These are phyloP conservation scores for Chlorella sorokiniana DNA, from an alignment of 139 green algal genomes.

Conservation along the genomic window DNA sequence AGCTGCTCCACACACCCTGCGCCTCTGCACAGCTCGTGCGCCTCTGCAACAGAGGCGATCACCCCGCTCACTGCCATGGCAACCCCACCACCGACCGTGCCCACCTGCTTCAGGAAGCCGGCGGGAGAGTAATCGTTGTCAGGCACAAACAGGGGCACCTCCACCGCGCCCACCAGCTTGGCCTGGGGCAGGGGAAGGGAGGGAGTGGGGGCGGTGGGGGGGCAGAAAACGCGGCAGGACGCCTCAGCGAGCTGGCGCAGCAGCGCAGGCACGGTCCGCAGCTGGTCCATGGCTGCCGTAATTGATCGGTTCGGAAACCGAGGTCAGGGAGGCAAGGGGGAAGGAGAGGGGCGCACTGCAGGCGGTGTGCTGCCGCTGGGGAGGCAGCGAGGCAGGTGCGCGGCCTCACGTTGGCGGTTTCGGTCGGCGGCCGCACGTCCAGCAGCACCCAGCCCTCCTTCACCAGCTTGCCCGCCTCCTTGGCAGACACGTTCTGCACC, in stretches of 20 bases:
- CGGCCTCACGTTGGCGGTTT: conserved; percentile 69
- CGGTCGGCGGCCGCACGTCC: conserved; percentile 79
- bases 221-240: background rate
- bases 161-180: conserved; percentile 42
- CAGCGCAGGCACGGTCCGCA: too few relatives aligned
- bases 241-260: too few relatives aligned
- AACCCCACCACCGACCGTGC: too few relatives aligned
- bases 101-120: conserved; percentile 75
- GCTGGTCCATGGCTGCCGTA: too few relatives aligned
- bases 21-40: too few relatives aligned
- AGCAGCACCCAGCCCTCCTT: conserved; percentile 87
- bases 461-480: conserved; percentile 53
- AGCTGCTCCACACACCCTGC: too few relatives aligned
- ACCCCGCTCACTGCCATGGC: background rate
- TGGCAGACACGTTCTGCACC: conserved; percentile 65
- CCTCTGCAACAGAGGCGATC: too few relatives aligned
- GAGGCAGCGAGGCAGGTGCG: too few relatives aligned
- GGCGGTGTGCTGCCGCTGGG: too few relatives aligned
- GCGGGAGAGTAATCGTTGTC: conserved; percentile 57
- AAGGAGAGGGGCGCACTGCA: too few relatives aligned
- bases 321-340: too few relatives aligned
- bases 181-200: conserved; percentile 10
- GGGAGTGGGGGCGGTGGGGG: background rate
- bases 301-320: too few relatives aligned
- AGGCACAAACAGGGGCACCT: conserved; percentile 78